phyloP scores from a whole-genome alignment of 202 grass and related monocot genomes.

The Cymbopogon flexuosus region DNA sequence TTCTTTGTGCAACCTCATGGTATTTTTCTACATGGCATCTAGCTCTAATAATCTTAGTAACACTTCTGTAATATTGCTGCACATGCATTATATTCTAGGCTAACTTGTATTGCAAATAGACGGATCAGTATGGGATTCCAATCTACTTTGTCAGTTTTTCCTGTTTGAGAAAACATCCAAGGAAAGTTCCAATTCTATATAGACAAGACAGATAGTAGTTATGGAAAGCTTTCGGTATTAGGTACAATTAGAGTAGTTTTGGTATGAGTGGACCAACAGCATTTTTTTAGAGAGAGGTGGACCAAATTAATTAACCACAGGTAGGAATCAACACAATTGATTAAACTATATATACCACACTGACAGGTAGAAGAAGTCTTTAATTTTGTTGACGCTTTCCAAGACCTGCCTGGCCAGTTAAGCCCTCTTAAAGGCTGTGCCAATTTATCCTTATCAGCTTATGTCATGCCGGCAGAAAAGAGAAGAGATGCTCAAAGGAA shows the following conservation, averaged over 20 bases:
- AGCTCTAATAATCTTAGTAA: neutral
- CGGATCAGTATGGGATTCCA: neutral
- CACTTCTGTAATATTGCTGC: neutral
- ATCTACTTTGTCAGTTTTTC: neutral
- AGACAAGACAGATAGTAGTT: neutral
- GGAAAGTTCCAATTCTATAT: neutral
- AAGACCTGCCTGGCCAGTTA: neutral
- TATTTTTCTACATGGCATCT: constrained; percentile 15
- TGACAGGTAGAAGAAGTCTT: constrained; percentile 7
- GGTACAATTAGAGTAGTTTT: neutral
- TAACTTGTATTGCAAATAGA: constrained; percentile 1
- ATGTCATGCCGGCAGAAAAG: constrained; percentile 8
- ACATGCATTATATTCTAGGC: constrained; percentile 1
- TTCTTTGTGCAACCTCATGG: constrained; percentile 3
- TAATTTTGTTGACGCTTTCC: constrained; percentile 15
- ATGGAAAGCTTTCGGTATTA: neutral
- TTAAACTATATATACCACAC: constrained; percentile 1
- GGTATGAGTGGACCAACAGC: constrained; percentile 23
- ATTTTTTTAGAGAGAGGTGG: neutral
- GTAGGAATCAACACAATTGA: neutral
- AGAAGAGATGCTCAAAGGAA: neutral
- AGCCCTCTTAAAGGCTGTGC: constrained; percentile 3
- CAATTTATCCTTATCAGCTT: constrained; percentile 13
- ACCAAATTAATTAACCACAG: neutral
- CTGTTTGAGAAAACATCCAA: neutral